phyloP scores from a whole-genome alignment of 2,329 filamentous ascomycete species.

The Ascochyta rabiei region DNA sequence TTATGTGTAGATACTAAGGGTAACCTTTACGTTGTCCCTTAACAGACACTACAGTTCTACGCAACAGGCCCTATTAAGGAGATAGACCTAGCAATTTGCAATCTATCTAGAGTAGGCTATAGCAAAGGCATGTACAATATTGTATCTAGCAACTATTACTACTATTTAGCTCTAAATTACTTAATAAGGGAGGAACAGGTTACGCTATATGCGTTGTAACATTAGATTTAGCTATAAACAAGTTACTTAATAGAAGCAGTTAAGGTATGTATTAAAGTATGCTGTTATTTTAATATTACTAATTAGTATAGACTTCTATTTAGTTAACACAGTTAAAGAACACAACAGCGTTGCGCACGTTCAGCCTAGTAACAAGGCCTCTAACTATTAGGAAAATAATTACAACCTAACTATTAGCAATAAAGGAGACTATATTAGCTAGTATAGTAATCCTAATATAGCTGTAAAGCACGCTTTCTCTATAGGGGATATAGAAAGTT shows the following conservation, averaged over 20 bases:
- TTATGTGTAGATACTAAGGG: background rate
- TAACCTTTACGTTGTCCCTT: background rate
- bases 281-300: constrained; percentile 11
- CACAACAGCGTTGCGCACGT: constrained; percentile 12
- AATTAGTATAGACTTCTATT: constrained; percentile 15
- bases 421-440: constrained; percentile 3
- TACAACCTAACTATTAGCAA: constrained; percentile 10
- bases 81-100: background rate
- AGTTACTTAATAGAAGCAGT: constrained; percentile 15
- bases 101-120: background rate
- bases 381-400: constrained; percentile 6
- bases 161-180: constrained; percentile 13
- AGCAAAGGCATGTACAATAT: background rate
- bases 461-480: constrained; percentile 15
- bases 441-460: constrained; percentile 3
- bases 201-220: constrained; percentile 9
- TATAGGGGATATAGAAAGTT: constrained; percentile 4
- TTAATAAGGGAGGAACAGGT: constrained; percentile 11
- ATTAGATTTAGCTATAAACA: constrained; percentile 14
- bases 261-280: constrained; percentile 17
- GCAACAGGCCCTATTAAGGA: background rate
- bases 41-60: background rate
- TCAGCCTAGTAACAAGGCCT: constrained; percentile 15
- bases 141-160: background rate
- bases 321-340: constrained; percentile 13